phyloP scores from a whole-genome alignment of 2,329 filamentous ascomycete genomes.

The Cordyceps cateniannulata region DNA sequence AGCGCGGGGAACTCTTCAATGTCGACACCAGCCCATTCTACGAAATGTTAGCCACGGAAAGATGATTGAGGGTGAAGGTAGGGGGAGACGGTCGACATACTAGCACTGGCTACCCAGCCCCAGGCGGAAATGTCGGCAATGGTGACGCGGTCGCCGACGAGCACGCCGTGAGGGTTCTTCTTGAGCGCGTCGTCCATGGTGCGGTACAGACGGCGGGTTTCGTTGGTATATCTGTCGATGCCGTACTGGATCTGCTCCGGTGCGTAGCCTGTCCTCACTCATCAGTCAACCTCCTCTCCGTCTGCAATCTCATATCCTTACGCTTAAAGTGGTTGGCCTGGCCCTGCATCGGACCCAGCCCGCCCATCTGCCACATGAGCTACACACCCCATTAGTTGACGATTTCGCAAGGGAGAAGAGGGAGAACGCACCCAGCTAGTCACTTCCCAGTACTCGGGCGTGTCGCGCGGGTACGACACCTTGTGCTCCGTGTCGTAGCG shows the following conservation, averaged over 20 bases:
- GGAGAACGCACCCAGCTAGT: slow-evolving; percentile 60
- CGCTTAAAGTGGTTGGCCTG: slow-evolving; percentile 79
- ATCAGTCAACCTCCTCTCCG: not conserved
- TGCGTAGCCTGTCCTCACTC: slow-evolving; percentile 52
- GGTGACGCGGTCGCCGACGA: slow-evolving; percentile 63
- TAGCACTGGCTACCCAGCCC: slow-evolving; percentile 62
- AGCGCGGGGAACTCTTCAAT: slow-evolving; percentile 70
- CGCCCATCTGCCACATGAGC: slow-evolving; percentile 71
- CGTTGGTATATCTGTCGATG: slow-evolving; percentile 74
- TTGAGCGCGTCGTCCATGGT: slow-evolving; percentile 68
- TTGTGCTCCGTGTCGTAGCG: slow-evolving; percentile 77
- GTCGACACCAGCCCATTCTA: slow-evolving; percentile 41
- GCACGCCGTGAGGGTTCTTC: slow-evolving; percentile 47
- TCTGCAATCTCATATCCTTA: slow-evolving; percentile 22
- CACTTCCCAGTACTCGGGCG: slow-evolving; percentile 70
- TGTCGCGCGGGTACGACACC: slow-evolving; percentile 68
- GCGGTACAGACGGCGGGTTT: slow-evolving; percentile 75
- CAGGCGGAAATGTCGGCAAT: slow-evolving; percentile 76
- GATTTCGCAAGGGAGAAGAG: not conserved
- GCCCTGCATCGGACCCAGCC: slow-evolving; percentile 72
- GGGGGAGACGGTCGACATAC: slow-evolving; percentile 31
- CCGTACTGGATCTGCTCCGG: slow-evolving; percentile 78
- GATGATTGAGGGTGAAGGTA: not conserved
- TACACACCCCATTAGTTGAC: slow-evolving; percentile 17
- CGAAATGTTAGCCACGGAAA: not conserved